Evolutionary conservation across 164 flowering plant species (phyloP).

Genomic region (Stephania cephalantha): DNA sequence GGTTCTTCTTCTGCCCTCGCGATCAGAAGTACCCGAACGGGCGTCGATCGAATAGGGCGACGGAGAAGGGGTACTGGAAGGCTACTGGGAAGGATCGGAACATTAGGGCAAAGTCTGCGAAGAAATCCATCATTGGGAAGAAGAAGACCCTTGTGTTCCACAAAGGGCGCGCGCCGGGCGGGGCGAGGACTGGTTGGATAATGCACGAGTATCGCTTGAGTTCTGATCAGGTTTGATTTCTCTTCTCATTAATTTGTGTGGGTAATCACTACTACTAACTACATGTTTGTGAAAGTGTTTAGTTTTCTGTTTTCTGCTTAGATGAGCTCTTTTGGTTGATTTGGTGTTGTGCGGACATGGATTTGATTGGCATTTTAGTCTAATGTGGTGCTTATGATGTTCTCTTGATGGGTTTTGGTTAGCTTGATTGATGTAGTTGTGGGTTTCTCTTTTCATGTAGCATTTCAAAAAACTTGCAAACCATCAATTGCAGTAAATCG

Average conservation of each 20-base stretch:
- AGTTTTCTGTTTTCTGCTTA: neutral
- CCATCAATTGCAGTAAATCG: no score
- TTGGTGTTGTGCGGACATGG: no score
- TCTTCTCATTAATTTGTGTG: neutral
- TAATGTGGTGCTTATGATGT: neutral
- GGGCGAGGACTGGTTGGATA: slow-evolving; percentile 9
- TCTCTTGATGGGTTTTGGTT: neutral
- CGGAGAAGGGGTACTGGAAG: slow-evolving; percentile 20
- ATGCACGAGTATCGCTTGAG: slow-evolving; percentile 9
- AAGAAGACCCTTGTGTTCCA: slow-evolving; percentile 10
- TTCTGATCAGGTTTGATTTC: slow-evolving; percentile 3
- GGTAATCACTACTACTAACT: neutral
- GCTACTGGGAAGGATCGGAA: slow-evolving; percentile 16
- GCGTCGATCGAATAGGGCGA: slow-evolving; percentile 13
- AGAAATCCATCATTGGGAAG: slow-evolving; percentile 4
- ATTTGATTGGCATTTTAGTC: no score
- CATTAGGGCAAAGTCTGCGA: slow-evolving; percentile 9
- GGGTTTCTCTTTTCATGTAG: neutral
- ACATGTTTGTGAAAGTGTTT: neutral
- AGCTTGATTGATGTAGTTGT: neutral
- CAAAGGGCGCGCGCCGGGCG: slow-evolving; percentile 8
- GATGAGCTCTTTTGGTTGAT: neutral
- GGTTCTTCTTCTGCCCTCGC: slow-evolving; percentile 18
- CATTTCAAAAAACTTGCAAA: no score
- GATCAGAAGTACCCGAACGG: slow-evolving; percentile 18